A percentile compares a stretch with the other conserved stretches of the same genome.
These are phyloP conservation scores for Cladosporium sp. DNA, from an alignment of 2,329 filamentous ascomycete species.

Conservation along the genomic window DNA sequence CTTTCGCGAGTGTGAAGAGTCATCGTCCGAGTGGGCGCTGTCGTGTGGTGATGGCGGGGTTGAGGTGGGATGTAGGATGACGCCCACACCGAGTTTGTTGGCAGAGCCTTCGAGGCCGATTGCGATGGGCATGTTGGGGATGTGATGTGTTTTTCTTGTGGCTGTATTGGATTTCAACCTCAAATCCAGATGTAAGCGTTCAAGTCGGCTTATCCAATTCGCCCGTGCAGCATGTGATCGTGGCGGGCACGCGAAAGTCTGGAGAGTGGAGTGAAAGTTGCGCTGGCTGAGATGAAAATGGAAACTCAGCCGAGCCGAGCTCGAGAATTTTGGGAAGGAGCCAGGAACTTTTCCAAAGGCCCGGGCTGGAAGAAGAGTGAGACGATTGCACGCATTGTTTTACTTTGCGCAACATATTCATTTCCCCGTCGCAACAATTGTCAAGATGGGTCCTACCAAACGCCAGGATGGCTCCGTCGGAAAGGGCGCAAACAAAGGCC, in stretches of 20 bases:
- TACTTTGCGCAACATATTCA: slow-evolving; percentile 1
- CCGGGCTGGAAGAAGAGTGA: not conserved
- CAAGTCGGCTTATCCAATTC: not conserved
- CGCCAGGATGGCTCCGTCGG: slow-evolving; percentile 12
- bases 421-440: not conserved
- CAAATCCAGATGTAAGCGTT: not conserved
- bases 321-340: slow-evolving; percentile 10
- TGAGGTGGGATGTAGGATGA: slow-evolving; percentile 72
- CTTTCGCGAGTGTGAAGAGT: slow-evolving; percentile 20
- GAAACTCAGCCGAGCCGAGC: not conserved
- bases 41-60: slow-evolving; percentile 36
- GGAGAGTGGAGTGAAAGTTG: slow-evolving; percentile 8
- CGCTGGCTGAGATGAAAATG: not conserved
- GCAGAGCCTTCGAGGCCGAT: slow-evolving; percentile 87
- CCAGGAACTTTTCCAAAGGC: not conserved
- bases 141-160: not conserved
- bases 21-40: slow-evolving; percentile 36
- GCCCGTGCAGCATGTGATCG: not conserved
- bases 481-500: slow-evolving; percentile 11
- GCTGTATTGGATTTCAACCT: not conserved
- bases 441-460: slow-evolving; percentile 1
- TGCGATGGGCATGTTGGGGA: slow-evolving; percentile 53
- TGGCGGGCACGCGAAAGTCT: not conserved
- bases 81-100: slow-evolving; percentile 94
- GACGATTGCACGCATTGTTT: not conserved